Percentiles rank a stretch among this genome's conserved stretches.
phyloP scores from a whole-genome alignment of 306 rosid species.

The Cucumis sativus region DNA sequence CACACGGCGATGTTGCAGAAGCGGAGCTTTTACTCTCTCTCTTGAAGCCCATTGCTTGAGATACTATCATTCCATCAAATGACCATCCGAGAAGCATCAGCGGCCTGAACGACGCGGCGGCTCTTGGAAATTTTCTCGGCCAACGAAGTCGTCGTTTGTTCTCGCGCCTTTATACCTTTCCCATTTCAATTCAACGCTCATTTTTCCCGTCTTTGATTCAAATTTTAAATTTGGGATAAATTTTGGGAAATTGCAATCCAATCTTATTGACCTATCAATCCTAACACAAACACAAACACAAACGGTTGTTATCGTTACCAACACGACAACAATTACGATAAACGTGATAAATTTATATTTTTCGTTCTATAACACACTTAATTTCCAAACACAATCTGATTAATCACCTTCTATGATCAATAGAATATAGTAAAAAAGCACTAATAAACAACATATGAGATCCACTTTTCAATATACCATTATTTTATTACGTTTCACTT shows the following conservation, averaged over 20 bases:
- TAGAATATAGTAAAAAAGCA: no score
- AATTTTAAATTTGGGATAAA: neutral
- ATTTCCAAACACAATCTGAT: no score
- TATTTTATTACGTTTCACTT: no score
- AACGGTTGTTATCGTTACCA: no score
- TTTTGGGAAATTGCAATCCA: neutral
- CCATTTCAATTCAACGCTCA: neutral
- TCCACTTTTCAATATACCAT: no score
- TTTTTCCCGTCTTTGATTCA: neutral
- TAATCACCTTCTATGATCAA: no score
- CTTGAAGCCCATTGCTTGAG: constrained; percentile 14
- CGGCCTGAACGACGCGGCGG: neutral
- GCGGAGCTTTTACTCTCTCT: constrained; percentile 26
- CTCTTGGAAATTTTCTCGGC: neutral
- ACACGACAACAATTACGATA: no score
- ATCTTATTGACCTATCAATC: no score
- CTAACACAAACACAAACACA: no score
- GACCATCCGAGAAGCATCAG: neutral
- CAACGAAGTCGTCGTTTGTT: neutral
- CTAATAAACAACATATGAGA: no score
- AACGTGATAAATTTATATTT: no score
- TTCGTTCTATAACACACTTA: no score
- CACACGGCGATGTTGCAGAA: constrained; percentile 59
- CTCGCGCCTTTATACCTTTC: neutral
- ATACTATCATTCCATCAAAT: neutral